phyloP scores from a whole-genome alignment of 306 rosid genomes.

The Cicer yamashitae region DNA sequence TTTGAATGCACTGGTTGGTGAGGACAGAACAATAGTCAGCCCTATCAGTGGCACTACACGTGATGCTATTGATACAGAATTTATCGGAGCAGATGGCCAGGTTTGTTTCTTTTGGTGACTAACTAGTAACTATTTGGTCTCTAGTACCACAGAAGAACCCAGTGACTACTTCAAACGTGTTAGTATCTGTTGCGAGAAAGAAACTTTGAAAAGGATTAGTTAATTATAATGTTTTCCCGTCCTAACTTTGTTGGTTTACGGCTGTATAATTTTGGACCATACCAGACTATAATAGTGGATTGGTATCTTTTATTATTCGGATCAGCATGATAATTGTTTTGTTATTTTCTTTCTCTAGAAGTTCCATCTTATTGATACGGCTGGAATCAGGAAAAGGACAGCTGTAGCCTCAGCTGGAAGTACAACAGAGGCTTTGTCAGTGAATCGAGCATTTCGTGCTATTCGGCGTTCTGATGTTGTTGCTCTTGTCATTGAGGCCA shows the following conservation, averaged over 20 bases:
- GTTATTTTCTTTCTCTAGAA: slow-evolving; percentile 61
- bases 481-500: slow-evolving; percentile 95
- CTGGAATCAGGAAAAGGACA: slow-evolving; percentile 95
- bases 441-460: slow-evolving; percentile 96
- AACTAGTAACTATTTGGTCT: slow-evolving; percentile 17
- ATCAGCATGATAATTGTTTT: slow-evolving; percentile 10
- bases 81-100: slow-evolving; percentile 89
- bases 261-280: slow-evolving; percentile 20
- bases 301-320: slow-evolving; percentile 25
- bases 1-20: slow-evolving; percentile 93
- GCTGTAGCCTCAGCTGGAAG: slow-evolving; percentile 81
- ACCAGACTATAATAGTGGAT: not conserved
- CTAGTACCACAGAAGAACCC: slow-evolving; percentile 16
- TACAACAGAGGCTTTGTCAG: slow-evolving; percentile 85
- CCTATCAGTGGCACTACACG: slow-evolving; percentile 99
- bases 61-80: slow-evolving; percentile 96
- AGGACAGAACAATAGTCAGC: slow-evolving; percentile 96
- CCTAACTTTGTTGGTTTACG: slow-evolving; percentile 41
- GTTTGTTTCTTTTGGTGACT: slow-evolving; percentile 60
- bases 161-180: slow-evolving; percentile 28
- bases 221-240: slow-evolving; percentile 29
- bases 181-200: slow-evolving; percentile 12
- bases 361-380: slow-evolving; percentile 89
- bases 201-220: slow-evolving; percentile 27
- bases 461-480: slow-evolving; percentile 89